Base-by-base conservation (phyloP, 257 asterid species). In the Nicotiana noctiflora region DNA sequence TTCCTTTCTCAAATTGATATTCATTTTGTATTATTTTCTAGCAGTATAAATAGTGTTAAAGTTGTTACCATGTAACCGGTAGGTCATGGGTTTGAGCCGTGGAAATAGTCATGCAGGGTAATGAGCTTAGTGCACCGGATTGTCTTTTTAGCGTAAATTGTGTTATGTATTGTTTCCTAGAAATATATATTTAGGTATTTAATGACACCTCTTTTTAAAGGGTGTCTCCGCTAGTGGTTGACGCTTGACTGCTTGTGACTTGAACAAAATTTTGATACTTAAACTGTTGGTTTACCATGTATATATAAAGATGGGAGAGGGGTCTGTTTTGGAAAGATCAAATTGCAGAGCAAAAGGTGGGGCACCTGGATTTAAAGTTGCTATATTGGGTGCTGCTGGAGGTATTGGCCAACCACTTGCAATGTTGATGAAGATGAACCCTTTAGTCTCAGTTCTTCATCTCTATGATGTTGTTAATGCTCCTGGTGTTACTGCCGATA, bases 341-440 rank as follows among this genome's bases (percentile, higher is more conserved):
- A 87, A 90, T 5, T 95, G 99, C 94, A 89, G 99, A 81, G 99
- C 98, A 25, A 95, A 95, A 86, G 99, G 99, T 21, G 97, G 98
- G 3, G 92, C 99, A 1, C 87, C 99, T 34, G 99, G 99, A 8
- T 95, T 92, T 89, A 95, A 93, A 65, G 99, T 95, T 23, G 99
- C 98, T 1, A 91, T 95, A 60, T 75, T 95, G 74, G 99, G 99
- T 37, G 99, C 99, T 17, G 97, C 99, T 32, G 98, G 99, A 77
- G 99, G 99, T 25, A 95, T 95, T 3, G 99, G 99, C 18, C 98
- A 95, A 61, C 97, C 99, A 10, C 92, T 95, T 40, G 88, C 99
- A 5, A 82, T 95, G 97, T 88, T 93, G 23, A 95, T 95, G 99
- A 95, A 95, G 83, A 95, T 92, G 93, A 95, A 93, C 44, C 98